Evolutionary conservation across 2,329 filamentous ascomycete genomes (phyloP).

Genomic region (Alternaria sp.): DNA sequence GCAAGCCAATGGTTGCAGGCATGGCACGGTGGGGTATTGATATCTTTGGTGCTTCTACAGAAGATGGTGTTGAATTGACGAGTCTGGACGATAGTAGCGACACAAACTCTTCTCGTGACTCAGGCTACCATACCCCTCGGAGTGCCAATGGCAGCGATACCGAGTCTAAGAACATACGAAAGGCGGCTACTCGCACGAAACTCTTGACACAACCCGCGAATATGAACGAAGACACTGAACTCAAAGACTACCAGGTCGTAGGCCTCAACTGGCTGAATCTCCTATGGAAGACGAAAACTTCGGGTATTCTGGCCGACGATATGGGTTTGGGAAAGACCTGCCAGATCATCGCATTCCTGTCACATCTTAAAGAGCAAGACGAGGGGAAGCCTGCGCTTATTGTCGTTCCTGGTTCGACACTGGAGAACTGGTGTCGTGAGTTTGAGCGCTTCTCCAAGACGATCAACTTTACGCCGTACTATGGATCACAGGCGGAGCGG

Average conservation of each 20-base stretch:
- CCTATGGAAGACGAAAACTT: conserved; percentile 79
- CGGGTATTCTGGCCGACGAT: conserved; percentile 93
- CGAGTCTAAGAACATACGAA: conserved; percentile 57
- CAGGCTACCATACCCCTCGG: conserved; percentile 71
- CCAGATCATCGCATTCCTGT: conserved; percentile 91
- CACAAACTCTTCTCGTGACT: conserved; percentile 63
- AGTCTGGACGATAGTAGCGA: conserved; percentile 59
- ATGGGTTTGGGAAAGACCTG: conserved; percentile 97
- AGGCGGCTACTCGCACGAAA: conserved; percentile 43
- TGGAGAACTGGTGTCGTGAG: conserved; percentile 95
- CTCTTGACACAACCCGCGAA: conserved; percentile 74
- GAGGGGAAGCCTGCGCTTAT: conserved; percentile 79
- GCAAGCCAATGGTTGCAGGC: conserved; percentile 69
- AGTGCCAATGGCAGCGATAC: conserved; percentile 54
- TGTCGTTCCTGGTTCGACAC: conserved; percentile 89
- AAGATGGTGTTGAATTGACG: conserved; percentile 69
- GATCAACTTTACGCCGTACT: conserved; percentile 76
- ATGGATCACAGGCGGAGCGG: conserved; percentile 74
- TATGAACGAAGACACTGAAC: conserved; percentile 77
- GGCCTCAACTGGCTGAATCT: conserved; percentile 94
- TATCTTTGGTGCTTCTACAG: conserved; percentile 66
- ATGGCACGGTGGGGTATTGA: conserved; percentile 76
- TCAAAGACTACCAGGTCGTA: conserved; percentile 95
- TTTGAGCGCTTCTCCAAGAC: conserved; percentile 86
- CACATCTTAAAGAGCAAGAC: conserved; percentile 77